Percentiles rank a stretch among this genome's conserved stretches.
phyloP scores from a whole-genome alignment of 495 filamentous ascomycete genomes.

The Penicilliopsis zonata region DNA sequence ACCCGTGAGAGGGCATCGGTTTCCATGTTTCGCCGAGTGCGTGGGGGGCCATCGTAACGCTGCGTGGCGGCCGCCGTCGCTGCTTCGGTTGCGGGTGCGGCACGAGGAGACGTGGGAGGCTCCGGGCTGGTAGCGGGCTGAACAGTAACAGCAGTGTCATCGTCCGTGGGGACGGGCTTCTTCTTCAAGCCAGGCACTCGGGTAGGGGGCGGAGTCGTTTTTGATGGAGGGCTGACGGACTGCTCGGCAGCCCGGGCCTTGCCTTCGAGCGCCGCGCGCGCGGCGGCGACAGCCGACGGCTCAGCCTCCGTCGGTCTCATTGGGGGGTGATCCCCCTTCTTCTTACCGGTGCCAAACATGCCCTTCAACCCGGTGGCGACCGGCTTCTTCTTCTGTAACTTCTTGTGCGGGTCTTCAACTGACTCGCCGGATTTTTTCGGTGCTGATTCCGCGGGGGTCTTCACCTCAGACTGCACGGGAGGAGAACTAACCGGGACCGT shows the following conservation, averaged over 20 bases:
- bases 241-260: constrained; percentile 26
- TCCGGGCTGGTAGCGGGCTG: constrained; percentile 8
- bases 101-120: too few species aligned
- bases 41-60: constrained; percentile 25
- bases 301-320: constrained; percentile 27
- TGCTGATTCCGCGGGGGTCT: too few species aligned
- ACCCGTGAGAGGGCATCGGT: constrained; percentile 47
- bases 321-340: constrained; percentile 24
- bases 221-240: too few species aligned
- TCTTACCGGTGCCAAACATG: constrained; percentile 34
- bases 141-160: constrained; percentile 4
- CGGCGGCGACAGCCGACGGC: constrained; percentile 33
- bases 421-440: constrained; percentile 17
- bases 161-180: constrained; percentile 20
- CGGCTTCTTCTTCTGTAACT: constrained; percentile 37
- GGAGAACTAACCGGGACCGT: constrained; percentile 12
- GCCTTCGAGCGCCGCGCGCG: constrained; percentile 37
- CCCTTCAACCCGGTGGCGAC: constrained; percentile 33
- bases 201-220: constrained; percentile 9
- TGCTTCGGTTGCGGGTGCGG: too few species aligned
- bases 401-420: constrained; percentile 20
- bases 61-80: too few species aligned
- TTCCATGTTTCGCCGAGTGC: constrained; percentile 35
- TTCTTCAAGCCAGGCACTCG: constrained; percentile 21
- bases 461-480: too few species aligned